Percentiles rank a stretch among this genome's conserved stretches.
Conservation (phyloP, 1,284 basidiomycete genomes). For the Clitocybe nebularis region DNA sequence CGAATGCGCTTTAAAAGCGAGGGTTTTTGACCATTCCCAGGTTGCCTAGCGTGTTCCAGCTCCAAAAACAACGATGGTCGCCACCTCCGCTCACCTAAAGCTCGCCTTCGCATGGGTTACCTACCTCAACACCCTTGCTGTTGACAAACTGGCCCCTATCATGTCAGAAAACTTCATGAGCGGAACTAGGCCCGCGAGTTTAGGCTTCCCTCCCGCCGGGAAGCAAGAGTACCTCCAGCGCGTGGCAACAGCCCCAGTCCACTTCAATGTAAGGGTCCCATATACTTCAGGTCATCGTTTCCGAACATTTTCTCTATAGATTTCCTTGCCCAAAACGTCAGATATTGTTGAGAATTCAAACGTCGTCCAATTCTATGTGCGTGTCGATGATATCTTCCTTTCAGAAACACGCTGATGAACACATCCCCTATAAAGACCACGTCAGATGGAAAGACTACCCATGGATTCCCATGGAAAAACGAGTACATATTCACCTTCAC, state of each 20-base stretch:
- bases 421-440: conserved; percentile 9
- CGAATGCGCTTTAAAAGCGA: no score
- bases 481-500: conserved; percentile 14
- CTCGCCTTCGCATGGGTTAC: not conserved
- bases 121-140: not conserved
- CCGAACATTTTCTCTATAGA: conserved; percentile 4
- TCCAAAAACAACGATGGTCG: no score
- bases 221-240: not conserved
- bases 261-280: not conserved
- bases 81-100: conserved; percentile 1
- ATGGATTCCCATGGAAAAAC: conserved; percentile 14
- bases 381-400: not conserved
- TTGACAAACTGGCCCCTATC: not conserved
- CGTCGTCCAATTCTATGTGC: conserved; percentile 12
- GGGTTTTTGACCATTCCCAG: no score
- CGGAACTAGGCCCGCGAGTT: not conserved
- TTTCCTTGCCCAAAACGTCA: conserved; percentile 8
- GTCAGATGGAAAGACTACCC: conserved; percentile 10
- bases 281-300: not conserved
- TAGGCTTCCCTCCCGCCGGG: not conserved
- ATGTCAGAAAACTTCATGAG: not conserved
- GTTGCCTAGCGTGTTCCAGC: no score
- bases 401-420: not conserved
- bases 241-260: not conserved
- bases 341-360: conserved; percentile 11